These are phyloP conservation scores for Monosporozyma aquatica DNA, from an alignment of 805 yeast species.

Conservation along the genomic window DNA sequence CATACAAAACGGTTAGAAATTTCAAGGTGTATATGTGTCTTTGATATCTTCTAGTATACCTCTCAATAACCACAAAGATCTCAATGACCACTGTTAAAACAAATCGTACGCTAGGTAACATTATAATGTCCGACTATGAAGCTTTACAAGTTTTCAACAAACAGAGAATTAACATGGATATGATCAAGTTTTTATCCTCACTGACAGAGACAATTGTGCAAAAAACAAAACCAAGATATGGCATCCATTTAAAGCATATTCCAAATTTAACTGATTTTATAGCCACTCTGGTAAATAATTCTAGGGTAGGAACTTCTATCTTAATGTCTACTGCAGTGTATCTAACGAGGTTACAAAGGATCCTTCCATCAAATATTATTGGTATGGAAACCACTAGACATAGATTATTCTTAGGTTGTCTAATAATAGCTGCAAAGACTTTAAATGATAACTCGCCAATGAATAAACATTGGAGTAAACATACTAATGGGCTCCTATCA, in stretches of 20 bases:
- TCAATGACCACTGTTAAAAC: not conserved
- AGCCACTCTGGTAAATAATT: constrained; percentile 57
- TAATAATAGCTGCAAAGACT: constrained; percentile 86
- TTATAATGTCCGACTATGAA: constrained; percentile 21
- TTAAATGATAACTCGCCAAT: constrained; percentile 91
- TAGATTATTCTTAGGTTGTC: constrained; percentile 80
- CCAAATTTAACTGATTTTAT: constrained; percentile 59
- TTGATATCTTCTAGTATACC: too few relatives aligned
- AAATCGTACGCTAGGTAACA: not conserved
- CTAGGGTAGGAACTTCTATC: constrained; percentile 92
- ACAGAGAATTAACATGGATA: constrained; percentile 22
- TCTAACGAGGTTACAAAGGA: constrained; percentile 62
- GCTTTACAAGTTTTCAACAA: constrained; percentile 24
- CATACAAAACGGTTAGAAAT: too few relatives aligned
- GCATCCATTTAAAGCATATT: constrained; percentile 8
- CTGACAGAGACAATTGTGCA: constrained; percentile 25
- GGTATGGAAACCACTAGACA: constrained; percentile 92
- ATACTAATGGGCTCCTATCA: constrained; percentile 77
- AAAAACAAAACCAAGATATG: constrained; percentile 9
- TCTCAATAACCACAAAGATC: too few relatives aligned
- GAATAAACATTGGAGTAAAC: constrained; percentile 92
- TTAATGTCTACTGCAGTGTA: constrained; percentile 87
- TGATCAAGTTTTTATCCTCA: constrained; percentile 23
- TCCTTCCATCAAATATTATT: constrained; percentile 77
- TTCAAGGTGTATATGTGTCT: too few relatives aligned